Evolutionary conservation across 371 early-diverging fungal genomes (phyloP), one percentile per base, ranked within the genome.

Genomic region (Syncephalastrum sp.): DNA sequence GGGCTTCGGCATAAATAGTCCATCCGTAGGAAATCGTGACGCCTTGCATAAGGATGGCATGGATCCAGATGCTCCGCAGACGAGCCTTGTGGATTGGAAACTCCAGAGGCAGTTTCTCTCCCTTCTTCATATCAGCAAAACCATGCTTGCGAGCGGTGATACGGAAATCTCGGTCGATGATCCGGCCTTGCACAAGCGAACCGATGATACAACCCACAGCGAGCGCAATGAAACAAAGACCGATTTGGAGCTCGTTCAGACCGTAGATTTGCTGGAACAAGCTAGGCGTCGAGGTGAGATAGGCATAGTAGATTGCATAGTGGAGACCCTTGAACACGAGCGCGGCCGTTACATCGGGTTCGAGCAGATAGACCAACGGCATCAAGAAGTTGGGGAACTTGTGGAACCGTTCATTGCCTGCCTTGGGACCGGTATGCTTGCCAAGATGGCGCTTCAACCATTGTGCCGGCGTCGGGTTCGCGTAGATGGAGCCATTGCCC

Each of bases 21-120:
- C 73, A 76, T 1, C 76, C 76, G 48, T 72, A 74, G 13, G 63
- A 47, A 17, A 70, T 15, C 1, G 56, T 63, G 24, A 67, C 53
- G 2, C 54, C 24, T 23, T 60, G 62, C 23, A 60, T 42, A 1
- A 63, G 21, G 16, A 43, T 44, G 1, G 60, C 17, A 27, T 52
- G 51, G 10, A 69, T 54, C 69, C 65, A 74, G 8, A 65, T 19
- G 2, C 56, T 55, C 1, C 68, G 56, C 10, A 72, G 45, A 3
- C 77, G 70, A 17, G 71, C 77, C 17, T 48, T 33, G 42, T 61
- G 64, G 41, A 70, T 62, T 0, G 70, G 70, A 8, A 68, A 64
- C 3, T 66, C 69, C n/a, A 51, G 42, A 6, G 57, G 43, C 21
- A 63, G 21, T 0, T 65, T 59, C 4, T 62, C 64, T 4, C 63